These are phyloP conservation scores for Aspergillus egyptiacus DNA, from an alignment of 495 filamentous ascomycete species.

Conservation along the genomic window DNA sequence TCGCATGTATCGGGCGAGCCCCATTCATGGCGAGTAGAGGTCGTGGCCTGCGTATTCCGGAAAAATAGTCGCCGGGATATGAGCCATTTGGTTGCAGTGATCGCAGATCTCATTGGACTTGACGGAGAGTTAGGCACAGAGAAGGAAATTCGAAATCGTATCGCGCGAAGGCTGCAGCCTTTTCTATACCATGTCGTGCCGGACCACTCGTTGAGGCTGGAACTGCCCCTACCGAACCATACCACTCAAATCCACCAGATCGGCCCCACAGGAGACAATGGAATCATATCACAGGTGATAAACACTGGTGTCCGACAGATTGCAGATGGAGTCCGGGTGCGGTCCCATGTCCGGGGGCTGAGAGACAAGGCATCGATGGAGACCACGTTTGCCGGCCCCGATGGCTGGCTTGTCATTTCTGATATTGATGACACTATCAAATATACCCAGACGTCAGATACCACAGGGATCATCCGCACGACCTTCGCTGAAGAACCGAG, in stretches of 20 bases:
- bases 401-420: slow-evolving; percentile 84
- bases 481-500: slow-evolving; percentile 74
- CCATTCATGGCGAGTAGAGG: slow-evolving; percentile 67
- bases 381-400: slow-evolving; percentile 66
- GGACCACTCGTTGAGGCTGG: slow-evolving; percentile 54
- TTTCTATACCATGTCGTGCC: slow-evolving; percentile 73
- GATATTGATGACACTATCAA: slow-evolving; percentile 98
- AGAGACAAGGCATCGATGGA: slow-evolving; percentile 47
- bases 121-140: slow-evolving; percentile 51
- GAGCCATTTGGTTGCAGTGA: slow-evolving; percentile 59
- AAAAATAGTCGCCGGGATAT: slow-evolving; percentile 59
- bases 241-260: slow-evolving; percentile 45
- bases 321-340: slow-evolving; percentile 25
- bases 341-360: slow-evolving; percentile 34
- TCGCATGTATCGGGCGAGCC: slow-evolving; percentile 22
- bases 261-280: slow-evolving; percentile 64
- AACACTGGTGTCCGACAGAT: slow-evolving; percentile 28
- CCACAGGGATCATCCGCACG: slow-evolving; percentile 70
- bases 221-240: slow-evolving; percentile 42
- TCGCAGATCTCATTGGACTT: slow-evolving; percentile 67
- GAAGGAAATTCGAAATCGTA: slow-evolving; percentile 54
- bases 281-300: slow-evolving; percentile 58
- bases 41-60: slow-evolving; percentile 73
- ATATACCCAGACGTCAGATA: slow-evolving; percentile 71
- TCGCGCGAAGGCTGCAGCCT: slow-evolving; percentile 64